Conservation (phyloP, 2,329 filamentous ascomycete species). For the Simplicillium aogashimaense region DNA sequence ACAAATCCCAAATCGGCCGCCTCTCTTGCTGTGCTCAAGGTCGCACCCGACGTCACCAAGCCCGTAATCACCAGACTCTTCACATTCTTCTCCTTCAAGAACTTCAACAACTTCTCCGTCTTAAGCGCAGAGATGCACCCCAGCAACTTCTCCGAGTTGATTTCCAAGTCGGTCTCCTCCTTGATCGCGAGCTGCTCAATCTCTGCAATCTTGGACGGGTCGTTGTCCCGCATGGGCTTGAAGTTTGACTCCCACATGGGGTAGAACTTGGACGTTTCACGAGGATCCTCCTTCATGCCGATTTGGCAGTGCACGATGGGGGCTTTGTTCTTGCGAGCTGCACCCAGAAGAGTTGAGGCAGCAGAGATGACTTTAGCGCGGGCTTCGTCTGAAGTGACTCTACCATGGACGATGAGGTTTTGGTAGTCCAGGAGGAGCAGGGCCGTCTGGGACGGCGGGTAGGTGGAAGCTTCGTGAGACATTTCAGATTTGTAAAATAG, state of each 20-base stretch:
- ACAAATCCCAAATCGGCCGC: constrained; percentile 1
- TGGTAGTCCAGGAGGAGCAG: constrained; percentile 2
- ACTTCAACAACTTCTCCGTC: neutral
- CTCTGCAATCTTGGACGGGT: neutral
- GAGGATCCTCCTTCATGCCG: neutral
- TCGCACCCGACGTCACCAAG: neutral
- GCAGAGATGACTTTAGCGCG: neutral
- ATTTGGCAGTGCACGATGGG: constrained; percentile 1
- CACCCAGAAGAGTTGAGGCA: neutral
- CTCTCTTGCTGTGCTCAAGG: constrained; percentile 2
- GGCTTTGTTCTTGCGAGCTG: constrained; percentile 1
- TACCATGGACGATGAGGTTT: neutral
- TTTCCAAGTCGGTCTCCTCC: neutral
- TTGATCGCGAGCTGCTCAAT: neutral
- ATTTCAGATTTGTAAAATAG: too few species aligned
- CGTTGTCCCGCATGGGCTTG: neutral
- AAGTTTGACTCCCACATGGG: neutral
- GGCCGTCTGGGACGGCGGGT: neutral
- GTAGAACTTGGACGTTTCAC: neutral
- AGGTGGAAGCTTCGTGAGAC: neutral
- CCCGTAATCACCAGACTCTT: neutral
- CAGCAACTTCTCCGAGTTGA: neutral
- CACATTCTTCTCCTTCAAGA: neutral
- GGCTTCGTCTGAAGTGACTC: neutral
- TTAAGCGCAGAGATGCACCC: constrained; percentile 1